A percentile compares a stretch with the other conserved stretches of the same genome.
phyloP scores from a whole-genome alignment of 2,329 filamentous ascomycete species.

The Fusarium sp. region DNA sequence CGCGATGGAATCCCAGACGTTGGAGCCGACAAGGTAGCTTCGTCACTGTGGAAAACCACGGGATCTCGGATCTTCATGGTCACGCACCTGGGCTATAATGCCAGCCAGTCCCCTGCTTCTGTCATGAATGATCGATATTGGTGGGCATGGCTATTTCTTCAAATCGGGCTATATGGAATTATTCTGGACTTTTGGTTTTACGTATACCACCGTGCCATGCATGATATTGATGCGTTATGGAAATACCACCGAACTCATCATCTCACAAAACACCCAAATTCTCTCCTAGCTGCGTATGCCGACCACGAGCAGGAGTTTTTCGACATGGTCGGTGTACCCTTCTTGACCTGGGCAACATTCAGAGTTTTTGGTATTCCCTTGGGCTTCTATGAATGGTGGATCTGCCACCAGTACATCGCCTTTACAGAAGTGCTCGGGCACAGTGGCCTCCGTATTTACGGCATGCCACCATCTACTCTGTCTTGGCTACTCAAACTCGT shows the following conservation, averaged over 20 bases:
- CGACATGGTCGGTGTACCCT: conserved; percentile 33
- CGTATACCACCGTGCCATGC: conserved; percentile 35
- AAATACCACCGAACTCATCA: conserved; percentile 37
- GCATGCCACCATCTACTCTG: conserved; percentile 28
- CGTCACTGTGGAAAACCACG: conserved; percentile 15
- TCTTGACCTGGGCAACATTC: conserved; percentile 29
- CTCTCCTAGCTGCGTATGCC: conserved; percentile 28
- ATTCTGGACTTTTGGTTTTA: conserved; percentile 40
- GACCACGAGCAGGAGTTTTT: conserved; percentile 40
- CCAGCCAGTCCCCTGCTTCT: conserved; percentile 13
- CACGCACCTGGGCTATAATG: conserved; percentile 10
- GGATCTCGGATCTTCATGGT: not conserved
- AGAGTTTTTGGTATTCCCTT: conserved; percentile 16
- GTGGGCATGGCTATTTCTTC: conserved; percentile 18
- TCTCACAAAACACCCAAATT: conserved; percentile 31
- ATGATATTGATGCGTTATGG: conserved; percentile 32
- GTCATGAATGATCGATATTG: conserved; percentile 1
- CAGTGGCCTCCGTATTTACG: conserved; percentile 27
- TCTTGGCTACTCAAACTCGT: conserved; percentile 10
- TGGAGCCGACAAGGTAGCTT: conserved; percentile 29
- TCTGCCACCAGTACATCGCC: conserved; percentile 35
- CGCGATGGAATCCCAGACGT: conserved; percentile 30
- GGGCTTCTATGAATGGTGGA: conserved; percentile 36
- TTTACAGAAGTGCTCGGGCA: conserved; percentile 35
- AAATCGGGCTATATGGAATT: conserved; percentile 33